phyloP scores from a whole-genome alignment of 768 basidiomycete species.

The Trametes sanguinea region DNA sequence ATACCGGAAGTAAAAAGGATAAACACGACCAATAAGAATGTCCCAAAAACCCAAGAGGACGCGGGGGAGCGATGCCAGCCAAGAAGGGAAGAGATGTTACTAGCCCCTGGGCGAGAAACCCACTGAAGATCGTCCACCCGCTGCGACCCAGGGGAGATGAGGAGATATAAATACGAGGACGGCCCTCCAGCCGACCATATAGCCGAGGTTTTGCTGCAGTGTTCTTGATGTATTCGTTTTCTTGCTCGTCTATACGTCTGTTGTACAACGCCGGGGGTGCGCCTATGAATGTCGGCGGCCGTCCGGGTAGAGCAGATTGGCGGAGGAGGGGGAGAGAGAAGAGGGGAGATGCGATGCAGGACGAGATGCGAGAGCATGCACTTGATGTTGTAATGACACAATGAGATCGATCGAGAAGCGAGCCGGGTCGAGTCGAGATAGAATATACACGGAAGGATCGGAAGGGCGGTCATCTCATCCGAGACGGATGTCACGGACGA shows the following conservation, averaged over 20 bases:
- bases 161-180: slow-evolving; percentile 29
- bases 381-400: slow-evolving; percentile 45
- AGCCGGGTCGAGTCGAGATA: slow-evolving; percentile 27
- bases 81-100: slow-evolving; percentile 33
- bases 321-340: slow-evolving; percentile 23
- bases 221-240: slow-evolving; percentile 27
- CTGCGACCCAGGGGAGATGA: slow-evolving; percentile 19
- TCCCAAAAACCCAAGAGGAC: slow-evolving; percentile 44
- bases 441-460: slow-evolving; percentile 24
- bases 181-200: slow-evolving; percentile 26
- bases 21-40: slow-evolving; percentile 27
- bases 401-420: slow-evolving; percentile 33
- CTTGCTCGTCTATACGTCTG: slow-evolving; percentile 29
- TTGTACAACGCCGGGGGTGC: slow-evolving; percentile 32
- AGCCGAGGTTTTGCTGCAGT: slow-evolving; percentile 20
- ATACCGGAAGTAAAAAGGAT: slow-evolving; percentile 16
- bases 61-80: slow-evolving; percentile 24
- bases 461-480: slow-evolving; percentile 19
- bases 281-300: slow-evolving; percentile 16
- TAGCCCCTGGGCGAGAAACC: slow-evolving; percentile 26
- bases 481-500: slow-evolving; percentile 20
- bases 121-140: slow-evolving; percentile 23
- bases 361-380: slow-evolving; percentile 43
- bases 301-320: slow-evolving; percentile 24
- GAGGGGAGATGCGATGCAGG: slow-evolving; percentile 28